phyloP scores from a whole-genome alignment of 371 early-diverging fungal species.

The Zychaea mexicana region DNA sequence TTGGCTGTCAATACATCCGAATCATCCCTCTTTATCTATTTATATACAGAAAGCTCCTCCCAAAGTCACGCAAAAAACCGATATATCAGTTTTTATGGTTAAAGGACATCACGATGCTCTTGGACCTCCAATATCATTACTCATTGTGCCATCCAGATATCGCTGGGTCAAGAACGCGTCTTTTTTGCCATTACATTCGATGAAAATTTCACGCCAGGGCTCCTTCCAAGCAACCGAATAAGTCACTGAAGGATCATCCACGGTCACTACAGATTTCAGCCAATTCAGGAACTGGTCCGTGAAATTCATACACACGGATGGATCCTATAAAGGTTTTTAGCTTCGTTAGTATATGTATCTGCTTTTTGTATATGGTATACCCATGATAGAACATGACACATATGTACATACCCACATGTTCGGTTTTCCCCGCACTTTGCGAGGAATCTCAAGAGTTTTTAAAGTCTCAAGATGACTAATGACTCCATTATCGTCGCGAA shows the following conservation, averaged over 20 bases:
- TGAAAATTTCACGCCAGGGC: constrained; percentile 42
- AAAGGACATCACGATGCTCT: constrained; percentile 16
- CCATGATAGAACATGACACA: background rate
- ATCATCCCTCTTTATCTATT: no score
- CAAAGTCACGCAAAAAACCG: no score
- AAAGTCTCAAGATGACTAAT: constrained; percentile 58
- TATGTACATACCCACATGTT: constrained; percentile 61
- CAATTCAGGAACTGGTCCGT: constrained; percentile 46
- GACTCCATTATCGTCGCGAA: constrained; percentile 76
- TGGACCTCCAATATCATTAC: constrained; percentile 46
- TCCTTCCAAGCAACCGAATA: constrained; percentile 43
- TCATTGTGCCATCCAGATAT: constrained; percentile 35
- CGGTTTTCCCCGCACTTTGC: constrained; percentile 64
- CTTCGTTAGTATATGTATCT: background rate
- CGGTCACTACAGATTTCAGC: constrained; percentile 31
- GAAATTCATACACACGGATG: constrained; percentile 54
- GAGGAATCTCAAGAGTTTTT: constrained; percentile 83
- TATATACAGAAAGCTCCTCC: no score
- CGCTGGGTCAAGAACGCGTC: constrained; percentile 50
- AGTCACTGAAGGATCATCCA: constrained; percentile 44
- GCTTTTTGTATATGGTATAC: no score
- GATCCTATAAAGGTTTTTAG: constrained; percentile 39
- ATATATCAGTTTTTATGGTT: no score
- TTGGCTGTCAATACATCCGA: no score
- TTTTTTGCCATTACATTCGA: constrained; percentile 27